Evolutionary conservation across 2,329 filamentous ascomycete genomes (phyloP), one percentile per base, ranked within the genome.

Genomic region (Hyphodiscus sp.): DNA sequence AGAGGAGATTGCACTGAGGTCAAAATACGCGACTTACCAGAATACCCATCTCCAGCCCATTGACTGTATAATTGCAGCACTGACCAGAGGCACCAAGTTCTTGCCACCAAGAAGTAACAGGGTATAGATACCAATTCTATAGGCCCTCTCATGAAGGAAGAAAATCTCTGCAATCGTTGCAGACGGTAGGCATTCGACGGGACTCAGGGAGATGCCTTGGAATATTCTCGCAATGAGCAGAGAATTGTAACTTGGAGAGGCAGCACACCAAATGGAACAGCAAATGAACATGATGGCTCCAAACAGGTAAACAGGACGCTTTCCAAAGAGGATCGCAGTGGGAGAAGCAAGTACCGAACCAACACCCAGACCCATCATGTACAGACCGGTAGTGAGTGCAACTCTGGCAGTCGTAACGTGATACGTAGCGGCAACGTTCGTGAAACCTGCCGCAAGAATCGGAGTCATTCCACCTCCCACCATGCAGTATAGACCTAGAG

Each of bases 141-240:
- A 97, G 0, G 92, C 92, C 56, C 92, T 80, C 71, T 97, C 92
- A 64, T 97, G 92, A 19, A 97, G 76, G 66, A 96, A 96, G 74
- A 91, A 97, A 56, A 97, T 96, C 70, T 97, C 92, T 2, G 91
- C 91, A 64, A 97, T 92, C 0, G 91, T 96, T 16, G 92, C 91
- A 4, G 90, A 95, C 0, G 92, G 92, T 29, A 97, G 77, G 65
- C 91, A 95, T 69, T 97, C 92, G 9, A 96, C 89, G 0, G 91
- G 90, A 60, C 89, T 94, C 47, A 96, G 85, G 0, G 91, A 86
- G 10, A 96, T 76, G 2, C 92, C 94, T 69, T 95, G 89, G 57
- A 96, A 86, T 47, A 97, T 83, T 51, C 92, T 81, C 23, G 90
- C 92, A 9, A 91, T 69, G 6, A 95, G 76, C 41, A 97, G 77